These are phyloP conservation scores for Linum usitatissimum DNA, from an alignment of 345 rosid genomes.

Conservation along the genomic window DNA sequence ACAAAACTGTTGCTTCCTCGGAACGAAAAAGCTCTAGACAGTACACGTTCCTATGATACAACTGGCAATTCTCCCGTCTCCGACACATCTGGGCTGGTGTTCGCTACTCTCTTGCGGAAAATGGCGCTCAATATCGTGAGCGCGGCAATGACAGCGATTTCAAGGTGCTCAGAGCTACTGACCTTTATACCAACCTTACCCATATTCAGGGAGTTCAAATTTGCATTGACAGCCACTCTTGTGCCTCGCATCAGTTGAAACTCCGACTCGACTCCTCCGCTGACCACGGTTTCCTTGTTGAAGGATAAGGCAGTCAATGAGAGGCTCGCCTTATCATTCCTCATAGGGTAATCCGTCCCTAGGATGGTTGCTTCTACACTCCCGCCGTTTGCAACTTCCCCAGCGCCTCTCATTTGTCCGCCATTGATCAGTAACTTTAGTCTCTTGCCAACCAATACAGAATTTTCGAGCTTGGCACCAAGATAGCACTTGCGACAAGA, in stretches of 20 bases:
- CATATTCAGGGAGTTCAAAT: slow-evolving; percentile 63
- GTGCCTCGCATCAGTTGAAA: slow-evolving; percentile 46
- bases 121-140: slow-evolving; percentile 47
- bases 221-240: slow-evolving; percentile 42
- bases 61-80: slow-evolving; percentile 39
- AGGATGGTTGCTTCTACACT: slow-evolving; percentile 55
- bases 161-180: slow-evolving; percentile 60
- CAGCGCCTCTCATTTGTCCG: slow-evolving; percentile 55
- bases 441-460: slow-evolving; percentile 55
- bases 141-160: slow-evolving; percentile 51
- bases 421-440: slow-evolving; percentile 56
- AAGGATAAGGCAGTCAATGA: slow-evolving; percentile 54
- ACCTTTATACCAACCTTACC: slow-evolving; percentile 59
- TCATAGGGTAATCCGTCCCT: slow-evolving; percentile 77
- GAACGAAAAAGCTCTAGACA: no score
- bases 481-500: slow-evolving; percentile 50
- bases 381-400: slow-evolving; percentile 61
- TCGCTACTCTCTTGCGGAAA: slow-evolving; percentile 30
- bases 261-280: slow-evolving; percentile 65
- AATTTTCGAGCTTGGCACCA: slow-evolving; percentile 72
- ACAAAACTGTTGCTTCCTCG: no score
- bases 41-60: no score
- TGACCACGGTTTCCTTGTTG: slow-evolving; percentile 54
- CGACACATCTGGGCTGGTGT: slow-evolving; percentile 23
- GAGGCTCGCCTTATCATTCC: slow-evolving; percentile 43